Conservation (phyloP, 2,329 filamentous ascomycete species). For the Pyrenochaeta sp. region DNA sequence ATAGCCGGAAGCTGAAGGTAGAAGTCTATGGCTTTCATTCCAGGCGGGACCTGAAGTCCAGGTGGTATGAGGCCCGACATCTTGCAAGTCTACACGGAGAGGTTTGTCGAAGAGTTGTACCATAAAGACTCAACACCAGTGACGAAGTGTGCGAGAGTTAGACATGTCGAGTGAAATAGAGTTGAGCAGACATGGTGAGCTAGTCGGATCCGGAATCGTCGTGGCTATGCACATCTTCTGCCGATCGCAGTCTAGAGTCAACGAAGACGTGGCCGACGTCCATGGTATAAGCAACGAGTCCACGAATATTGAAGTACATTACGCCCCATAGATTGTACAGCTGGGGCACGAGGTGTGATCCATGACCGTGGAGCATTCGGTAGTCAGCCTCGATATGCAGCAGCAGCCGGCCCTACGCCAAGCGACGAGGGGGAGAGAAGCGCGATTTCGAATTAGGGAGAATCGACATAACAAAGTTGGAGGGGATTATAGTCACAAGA, state of each 20-base stretch:
- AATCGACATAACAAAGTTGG: neutral
- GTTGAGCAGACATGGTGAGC: neutral
- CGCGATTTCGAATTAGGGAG: neutral
- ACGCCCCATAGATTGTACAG: neutral
- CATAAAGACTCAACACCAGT: slow-evolving; percentile 11
- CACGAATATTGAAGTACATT: neutral
- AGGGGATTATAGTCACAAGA: neutral
- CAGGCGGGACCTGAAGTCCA: too few relatives aligned
- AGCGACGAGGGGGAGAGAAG: neutral
- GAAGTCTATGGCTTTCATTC: too few relatives aligned
- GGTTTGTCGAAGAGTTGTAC: slow-evolving; percentile 19
- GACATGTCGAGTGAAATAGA: neutral
- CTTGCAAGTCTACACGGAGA: too few relatives aligned
- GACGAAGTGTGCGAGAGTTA: neutral
- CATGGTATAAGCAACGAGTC: neutral
- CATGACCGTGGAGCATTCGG: too few relatives aligned
- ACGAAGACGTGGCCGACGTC: neutral
- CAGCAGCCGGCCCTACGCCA: neutral
- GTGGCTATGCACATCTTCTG: neutral
- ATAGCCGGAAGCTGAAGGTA: too few relatives aligned
- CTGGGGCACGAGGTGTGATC: too few relatives aligned
- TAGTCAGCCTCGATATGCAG: neutral
- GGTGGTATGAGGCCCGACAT: too few relatives aligned
- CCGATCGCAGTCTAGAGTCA: too few relatives aligned
- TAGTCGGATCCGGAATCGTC: neutral